Conservation (phyloP, 148 eudicot species). For the Hydrangea macrophylla region DNA sequence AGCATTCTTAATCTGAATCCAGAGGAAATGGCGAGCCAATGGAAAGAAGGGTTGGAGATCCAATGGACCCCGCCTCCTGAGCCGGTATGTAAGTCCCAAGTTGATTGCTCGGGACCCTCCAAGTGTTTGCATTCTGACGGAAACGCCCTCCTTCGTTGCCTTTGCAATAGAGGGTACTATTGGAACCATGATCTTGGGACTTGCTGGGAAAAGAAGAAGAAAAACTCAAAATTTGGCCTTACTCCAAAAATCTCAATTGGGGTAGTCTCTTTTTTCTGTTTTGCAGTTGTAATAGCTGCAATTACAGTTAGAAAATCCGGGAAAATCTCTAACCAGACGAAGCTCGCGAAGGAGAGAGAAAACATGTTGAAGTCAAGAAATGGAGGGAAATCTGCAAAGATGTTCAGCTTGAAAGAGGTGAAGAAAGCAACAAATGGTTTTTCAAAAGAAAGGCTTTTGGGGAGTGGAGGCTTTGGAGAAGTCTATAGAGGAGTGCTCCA, state of each 20-base stretch:
- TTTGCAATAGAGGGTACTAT: slow-evolving; percentile 25
- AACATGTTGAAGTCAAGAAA: slow-evolving; percentile 29
- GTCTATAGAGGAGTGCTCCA: slow-evolving; percentile 34
- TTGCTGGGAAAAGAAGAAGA: slow-evolving; percentile 23
- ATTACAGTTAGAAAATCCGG: slow-evolving; percentile 22
- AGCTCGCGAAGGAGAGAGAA: slow-evolving; percentile 37
- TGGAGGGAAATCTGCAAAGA: slow-evolving; percentile 30
- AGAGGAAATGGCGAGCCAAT: slow-evolving; percentile 21
- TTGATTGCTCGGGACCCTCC: slow-evolving; percentile 32
- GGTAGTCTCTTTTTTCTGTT: slow-evolving; percentile 19
- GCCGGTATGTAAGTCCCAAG: slow-evolving; percentile 26
- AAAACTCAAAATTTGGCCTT: slow-evolving; percentile 12
- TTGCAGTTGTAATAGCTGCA: slow-evolving; percentile 16
- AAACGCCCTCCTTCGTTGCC: slow-evolving; percentile 24
- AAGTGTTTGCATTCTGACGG: slow-evolving; percentile 26
- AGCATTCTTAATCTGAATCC: slow-evolving; percentile 36
- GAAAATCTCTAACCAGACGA: slow-evolving; percentile 15
- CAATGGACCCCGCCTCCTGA: slow-evolving; percentile 40
- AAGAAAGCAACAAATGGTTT: slow-evolving; percentile 38
- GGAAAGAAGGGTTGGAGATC: slow-evolving; percentile 48
- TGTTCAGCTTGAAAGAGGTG: slow-evolving; percentile 31
- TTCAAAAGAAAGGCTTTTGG: slow-evolving; percentile 28
- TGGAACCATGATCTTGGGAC: slow-evolving; percentile 28
- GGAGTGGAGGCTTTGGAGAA: slow-evolving; percentile 37
- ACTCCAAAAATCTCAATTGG: slow-evolving; percentile 22